Evolutionary conservation across 2,329 filamentous ascomycete species (phyloP).

Genomic region (Penicillium crustosum): DNA sequence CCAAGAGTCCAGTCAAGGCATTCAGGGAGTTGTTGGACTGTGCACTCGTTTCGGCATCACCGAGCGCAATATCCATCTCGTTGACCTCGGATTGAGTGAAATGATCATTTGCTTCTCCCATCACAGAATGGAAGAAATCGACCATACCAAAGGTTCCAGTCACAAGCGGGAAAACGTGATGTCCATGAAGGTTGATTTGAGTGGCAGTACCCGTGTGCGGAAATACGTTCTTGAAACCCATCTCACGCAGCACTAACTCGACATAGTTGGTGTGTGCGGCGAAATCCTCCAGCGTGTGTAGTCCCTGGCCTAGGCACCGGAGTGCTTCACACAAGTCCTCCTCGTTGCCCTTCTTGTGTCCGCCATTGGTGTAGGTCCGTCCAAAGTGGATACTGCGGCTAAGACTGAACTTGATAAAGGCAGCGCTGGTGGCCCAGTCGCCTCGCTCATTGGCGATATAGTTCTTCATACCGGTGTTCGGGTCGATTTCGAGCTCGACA

Average conservation of each 20-base stretch:
- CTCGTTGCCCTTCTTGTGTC: constrained; percentile 63
- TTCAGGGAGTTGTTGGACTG: constrained; percentile 45
- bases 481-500: constrained; percentile 71
- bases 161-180: constrained; percentile 69
- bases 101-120: constrained; percentile 75
- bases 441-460: constrained; percentile 93
- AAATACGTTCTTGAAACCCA: constrained; percentile 68
- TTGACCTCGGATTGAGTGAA: constrained; percentile 84
- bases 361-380: constrained; percentile 69
- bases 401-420: constrained; percentile 76
- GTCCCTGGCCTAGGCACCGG: constrained; percentile 70
- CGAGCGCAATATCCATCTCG: constrained; percentile 72
- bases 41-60: constrained; percentile 61
- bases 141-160: constrained; percentile 75
- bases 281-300: constrained; percentile 77
- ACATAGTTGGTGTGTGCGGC: constrained; percentile 82
- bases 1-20: constrained; percentile 70
- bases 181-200: constrained; percentile 65
- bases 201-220: constrained; percentile 68
- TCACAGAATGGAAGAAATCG: constrained; percentile 78
- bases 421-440: constrained; percentile 84
- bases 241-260: constrained; percentile 72
- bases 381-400: constrained; percentile 74
- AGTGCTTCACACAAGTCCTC: constrained; percentile 78
- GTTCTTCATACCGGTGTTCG: constrained; percentile 92